Conservation (phyloP, 768 basidiomycete genomes). For the Termitomyces sp. region DNA sequence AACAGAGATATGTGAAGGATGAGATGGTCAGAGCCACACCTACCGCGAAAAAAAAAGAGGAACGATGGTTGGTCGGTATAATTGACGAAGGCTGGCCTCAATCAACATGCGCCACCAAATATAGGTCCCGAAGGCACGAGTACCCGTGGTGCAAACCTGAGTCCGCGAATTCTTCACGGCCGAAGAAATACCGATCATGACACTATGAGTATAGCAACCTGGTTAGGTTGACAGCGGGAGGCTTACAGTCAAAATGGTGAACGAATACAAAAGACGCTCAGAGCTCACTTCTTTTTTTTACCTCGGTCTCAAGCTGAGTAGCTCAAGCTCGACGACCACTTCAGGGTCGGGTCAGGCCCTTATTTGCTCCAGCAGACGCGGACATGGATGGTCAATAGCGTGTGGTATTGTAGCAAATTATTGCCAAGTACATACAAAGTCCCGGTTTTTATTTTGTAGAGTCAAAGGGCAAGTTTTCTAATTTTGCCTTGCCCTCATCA, state of each 20-base stretch:
- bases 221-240: too few relatives aligned
- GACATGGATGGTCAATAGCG: not conserved
- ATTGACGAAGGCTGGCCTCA: not conserved
- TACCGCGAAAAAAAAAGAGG: not conserved
- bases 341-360: not conserved
- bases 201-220: not conserved
- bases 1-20: not conserved
- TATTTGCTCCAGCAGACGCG: not conserved
- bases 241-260: too few relatives aligned
- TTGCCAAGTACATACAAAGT: not conserved
- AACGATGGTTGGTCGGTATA: not conserved
- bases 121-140: not conserved
- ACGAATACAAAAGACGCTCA: not conserved
- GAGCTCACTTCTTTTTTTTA: not conserved
- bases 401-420: not conserved
- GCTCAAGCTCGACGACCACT: not conserved
- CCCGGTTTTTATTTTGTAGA: slow-evolving; percentile 26
- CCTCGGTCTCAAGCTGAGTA: not conserved
- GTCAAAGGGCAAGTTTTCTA: slow-evolving; percentile 38
- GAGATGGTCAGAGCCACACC: not conserved
- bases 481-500: slow-evolving; percentile 67
- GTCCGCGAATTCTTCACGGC: not conserved
- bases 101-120: not conserved
- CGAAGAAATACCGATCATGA: too few relatives aligned
- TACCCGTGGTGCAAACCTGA: not conserved